Evolutionary conservation across 2,329 filamentous ascomycete species (phyloP), one percentile per base, ranked within the genome.

Genomic region (Aspergillus ustus): DNA sequence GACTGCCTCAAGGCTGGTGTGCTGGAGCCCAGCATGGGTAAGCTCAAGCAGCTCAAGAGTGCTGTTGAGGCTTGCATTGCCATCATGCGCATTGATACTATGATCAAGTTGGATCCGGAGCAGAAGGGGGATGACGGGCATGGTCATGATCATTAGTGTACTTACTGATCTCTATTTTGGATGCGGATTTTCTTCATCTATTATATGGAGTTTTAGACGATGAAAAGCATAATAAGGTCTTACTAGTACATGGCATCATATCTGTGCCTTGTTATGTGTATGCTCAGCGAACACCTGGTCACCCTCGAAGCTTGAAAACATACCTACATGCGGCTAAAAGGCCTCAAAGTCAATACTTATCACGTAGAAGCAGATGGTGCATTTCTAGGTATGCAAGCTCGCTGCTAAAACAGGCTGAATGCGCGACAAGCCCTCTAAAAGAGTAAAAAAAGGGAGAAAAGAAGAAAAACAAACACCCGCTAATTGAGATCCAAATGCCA

Each of bases 41-140:
- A 99, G 85, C 87, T 99, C 69, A 91, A 94, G 80, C 95, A 98
- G 84, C 84, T 99, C 75, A 99, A 99, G 89, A 96, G 91, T 80
- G 95, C 95, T 29, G 95, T 99, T 53, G 95, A 99, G 82, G 95
- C 95, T 59, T 98, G 95, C 80, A 96, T 99, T 79, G 91, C 93
- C 75, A 98, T 99, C 77, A 98, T 99, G 95, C 88, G 95, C 73
- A 99, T 99, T 76, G 95, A 99, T 83, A 98, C 95, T 67, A 85
- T 99, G 80, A 98, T 99, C 82, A 96, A 96, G 84, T 83, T 99
- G 78, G 95, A 99, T 84, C 93, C 93, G 19, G 93, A 97, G 83
- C 86, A 89, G 83, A 85, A 86, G 74, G 86, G 88, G 73, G 86
- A 96, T 80, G 91, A 95, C 73, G 93, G 92, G 60, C 92, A 96